Evolutionary conservation across 129 eudicot species (phyloP), one percentile per base, ranked within the genome.

Genomic region (Silybum marianum): DNA sequence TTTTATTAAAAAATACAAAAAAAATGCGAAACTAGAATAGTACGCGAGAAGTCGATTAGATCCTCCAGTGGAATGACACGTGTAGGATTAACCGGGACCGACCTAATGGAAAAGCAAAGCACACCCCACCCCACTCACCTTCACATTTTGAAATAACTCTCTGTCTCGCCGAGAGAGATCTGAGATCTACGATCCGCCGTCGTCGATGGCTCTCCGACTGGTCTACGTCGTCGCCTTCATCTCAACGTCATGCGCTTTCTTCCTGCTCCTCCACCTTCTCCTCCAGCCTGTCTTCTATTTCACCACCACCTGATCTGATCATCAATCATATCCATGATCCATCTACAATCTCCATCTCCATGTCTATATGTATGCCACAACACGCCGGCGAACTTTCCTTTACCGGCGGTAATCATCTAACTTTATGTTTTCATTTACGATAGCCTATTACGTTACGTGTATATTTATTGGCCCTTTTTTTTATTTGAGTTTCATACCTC

Each of bases 231-330:
- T 85, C 69, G 87, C 87, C 24, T 88, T 82, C 69, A 63, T 88
- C 54, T 85, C 91, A 11, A 73, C 69, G 6, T 88, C 89, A 3
- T 85, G 88, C 71, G 81, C 86, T 19, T 85, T 86, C 87, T 88
- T 88, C 87, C 81, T 84, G 85, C 62, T 84, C 65, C 87, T 88
- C 54, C 81, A 82, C 72, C 83, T 88, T 19, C 72, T 82, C 28
- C 89, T 88, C 21, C 89, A 82, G 58, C 91, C 89, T 7, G 85
- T 80, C 21, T 88, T 88, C 83, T 85, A 88, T 87, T 88, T 82
- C 83, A 82, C 89, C 68, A 71, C 84, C 60, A 78, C 83, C n/a
- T 83, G 72, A 83, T 58, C 11, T 1, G 0, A 18, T 62, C 18
- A 19, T 1, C 36, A 36, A 19, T 1, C 36, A 62, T 23, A n/a